Base-by-base conservation (phyloP, 176 grass and related monocot genomes). In the Thalia dealbata region DNA sequence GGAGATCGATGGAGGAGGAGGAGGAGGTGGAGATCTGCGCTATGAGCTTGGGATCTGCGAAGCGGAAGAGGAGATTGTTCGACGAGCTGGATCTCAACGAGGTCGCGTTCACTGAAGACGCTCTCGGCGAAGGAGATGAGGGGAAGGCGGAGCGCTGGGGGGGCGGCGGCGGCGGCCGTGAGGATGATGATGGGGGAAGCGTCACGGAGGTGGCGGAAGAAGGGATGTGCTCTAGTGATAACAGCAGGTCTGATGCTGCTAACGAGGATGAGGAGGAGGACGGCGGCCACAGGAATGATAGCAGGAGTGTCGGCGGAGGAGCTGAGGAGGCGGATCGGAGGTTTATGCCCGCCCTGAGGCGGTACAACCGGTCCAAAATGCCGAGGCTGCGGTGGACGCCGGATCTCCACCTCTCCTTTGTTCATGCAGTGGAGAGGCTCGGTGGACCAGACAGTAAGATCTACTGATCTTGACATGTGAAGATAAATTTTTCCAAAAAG, bases 331-430 rank as follows among this genome's bases (percentile, higher is more conserved):
- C 54, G 1, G 81, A 80, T 3, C 85, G 48, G 35, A 72, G 82
- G 42, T 60, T 74, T 46, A 67, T 73, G 29, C 74, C 80, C 0
- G 70, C 75, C 3, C 89, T 92, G 76, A 84, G 95, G 81, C 95
- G 84, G 72, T 97, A 97, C 85, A 87, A 89, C 56, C 83, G 95
- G 26, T 97, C 95, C 6, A 93, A 93, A 74, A 48, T 90, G 61
- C 87, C 95, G 42, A 86, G 90, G 32, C 85, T 97, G 41, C 83
- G 90, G 44, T 97, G 95, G 95, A 97, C 95, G 18, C 95, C 95
- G 0, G 85, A 93, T 75, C 90, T 97, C 58, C 95, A 97, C 71
- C 82, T 90, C 77, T 73, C 95, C 83, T 97, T 97, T 64, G 64
- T 92, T 75, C 95, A 86, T 51, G 95, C 95, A 10, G 87, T 97